Base-by-base conservation (phyloP, 352 stramenopile genomes). In the Aphanomyces euteiches region DNA sequence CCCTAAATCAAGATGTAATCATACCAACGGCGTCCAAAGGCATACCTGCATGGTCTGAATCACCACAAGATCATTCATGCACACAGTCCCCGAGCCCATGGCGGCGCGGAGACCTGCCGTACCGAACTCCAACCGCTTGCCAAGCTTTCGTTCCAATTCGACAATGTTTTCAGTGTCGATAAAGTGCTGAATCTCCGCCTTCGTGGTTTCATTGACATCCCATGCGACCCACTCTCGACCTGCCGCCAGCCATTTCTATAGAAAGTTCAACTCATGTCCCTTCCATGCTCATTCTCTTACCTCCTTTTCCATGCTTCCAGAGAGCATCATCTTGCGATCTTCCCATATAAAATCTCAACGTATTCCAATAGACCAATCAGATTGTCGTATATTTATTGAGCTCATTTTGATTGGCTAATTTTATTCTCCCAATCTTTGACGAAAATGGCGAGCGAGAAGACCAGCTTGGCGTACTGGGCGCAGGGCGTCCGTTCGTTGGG, bases 61-160 rank as follows among this genome's bases (percentile, higher is more conserved):
- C 47, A 97, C 80, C 21, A 97, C 89, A 41, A 98, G 78, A 65
- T 97, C 90, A 77, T 98, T 98, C 81, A 98, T 97, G 58, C 83
- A 83, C 39, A 79, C 82, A 7, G 89, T 88, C 12, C 93, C 93
- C 0, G 91, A 79, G 0, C 83, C 90, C 93, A 98, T 98, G 56
- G 75, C 78, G 19, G 85, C 93, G 53, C 93, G 82, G 17, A 98
- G 82, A 1, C 88, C 93, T 38, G 93, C 92, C 39, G 93, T 98
- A 21, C 93, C 93, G 77, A 98, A 98, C 61, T 89, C 83, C 28
- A 98, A 75, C 34, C 93, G 90, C 45, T 80, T 79, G 57, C 81
- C 68, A 63, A 98, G 93, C 63, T 96, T 78, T 53, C 80, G 67
- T n/a, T 75, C 75, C 41, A 97, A 73, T 50, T 76, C 74, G 13